phyloP scores from a whole-genome alignment of 257 asterid species.

The Nicotiana benthamiana region DNA sequence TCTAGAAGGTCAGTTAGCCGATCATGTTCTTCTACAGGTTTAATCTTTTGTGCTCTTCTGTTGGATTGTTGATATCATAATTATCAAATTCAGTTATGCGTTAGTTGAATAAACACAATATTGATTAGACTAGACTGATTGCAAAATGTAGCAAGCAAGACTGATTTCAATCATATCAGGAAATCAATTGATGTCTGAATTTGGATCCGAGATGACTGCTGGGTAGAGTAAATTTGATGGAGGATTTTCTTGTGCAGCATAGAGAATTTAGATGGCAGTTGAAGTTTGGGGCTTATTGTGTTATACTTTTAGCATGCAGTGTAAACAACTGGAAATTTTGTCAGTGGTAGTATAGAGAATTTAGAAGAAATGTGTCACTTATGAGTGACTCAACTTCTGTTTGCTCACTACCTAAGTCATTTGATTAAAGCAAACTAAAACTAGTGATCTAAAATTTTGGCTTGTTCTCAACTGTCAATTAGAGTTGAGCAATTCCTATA shows the following conservation, averaged over 20 bases:
- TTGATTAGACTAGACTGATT: neutral
- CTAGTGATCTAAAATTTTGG: neutral
- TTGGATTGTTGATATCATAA: neutral
- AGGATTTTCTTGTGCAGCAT: neutral
- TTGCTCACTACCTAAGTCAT: neutral
- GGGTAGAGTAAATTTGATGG: neutral
- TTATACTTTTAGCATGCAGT: neutral
- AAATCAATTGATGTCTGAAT: neutral
- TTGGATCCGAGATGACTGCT: neutral
- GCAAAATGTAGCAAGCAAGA: neutral
- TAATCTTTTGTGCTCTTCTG: neutral
- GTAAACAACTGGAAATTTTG: neutral
- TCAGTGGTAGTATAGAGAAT: neutral
- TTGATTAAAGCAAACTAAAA: neutral
- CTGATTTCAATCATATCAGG: neutral
- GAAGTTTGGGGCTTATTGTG: neutral
- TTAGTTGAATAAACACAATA: neutral
- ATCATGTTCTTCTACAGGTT: neutral
- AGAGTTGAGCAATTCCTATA: neutral
- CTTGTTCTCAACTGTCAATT: neutral
- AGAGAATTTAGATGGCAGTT: neutral
- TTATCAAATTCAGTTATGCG: neutral
- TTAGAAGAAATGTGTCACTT: neutral
- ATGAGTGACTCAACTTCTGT: neutral
- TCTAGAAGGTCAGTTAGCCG: conserved; percentile 54